A percentile compares a stretch with the other conserved stretches of the same genome.
phyloP scores from a whole-genome alignment of 805 yeast species.

The Cyberlindnera galapagoensis region DNA sequence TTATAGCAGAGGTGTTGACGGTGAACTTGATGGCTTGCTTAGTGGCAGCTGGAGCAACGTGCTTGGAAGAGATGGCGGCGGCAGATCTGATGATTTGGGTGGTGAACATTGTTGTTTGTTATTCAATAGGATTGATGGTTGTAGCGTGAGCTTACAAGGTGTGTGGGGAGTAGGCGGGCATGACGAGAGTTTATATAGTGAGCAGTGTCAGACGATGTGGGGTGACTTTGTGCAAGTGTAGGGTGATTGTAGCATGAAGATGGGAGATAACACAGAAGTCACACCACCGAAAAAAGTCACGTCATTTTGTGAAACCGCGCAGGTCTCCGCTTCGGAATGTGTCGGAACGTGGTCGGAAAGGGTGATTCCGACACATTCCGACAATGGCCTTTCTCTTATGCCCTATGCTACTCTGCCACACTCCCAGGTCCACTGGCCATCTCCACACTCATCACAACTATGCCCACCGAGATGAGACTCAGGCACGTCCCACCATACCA shows the following conservation, averaged over 20 bases:
- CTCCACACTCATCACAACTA: neutral
- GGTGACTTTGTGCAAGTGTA: neutral
- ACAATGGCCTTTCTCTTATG: no score
- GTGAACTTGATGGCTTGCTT: slow-evolving; percentile 17
- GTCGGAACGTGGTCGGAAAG: no score
- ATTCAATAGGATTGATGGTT: slow-evolving; percentile 1
- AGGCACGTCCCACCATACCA: slow-evolving; percentile 71
- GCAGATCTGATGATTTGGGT: slow-evolving; percentile 23
- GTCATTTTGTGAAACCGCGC: no score
- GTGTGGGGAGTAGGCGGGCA: neutral
- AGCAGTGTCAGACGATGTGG: no score
- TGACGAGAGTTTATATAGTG: neutral
- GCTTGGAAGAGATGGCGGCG: slow-evolving; percentile 17
- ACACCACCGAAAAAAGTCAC: no score
- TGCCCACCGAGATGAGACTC: slow-evolving; percentile 23
- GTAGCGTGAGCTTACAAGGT: neutral
- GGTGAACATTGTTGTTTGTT: slow-evolving; percentile 19
- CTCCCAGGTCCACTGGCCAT: no score
- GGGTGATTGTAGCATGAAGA: neutral
- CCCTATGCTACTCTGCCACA: no score
- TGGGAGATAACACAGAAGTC: no score
- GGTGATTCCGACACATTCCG: no score
- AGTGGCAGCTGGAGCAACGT: slow-evolving; percentile 14
- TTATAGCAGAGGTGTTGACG: slow-evolving; percentile 12
- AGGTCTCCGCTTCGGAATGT: no score